Evolutionary conservation across 2,329 filamentous ascomycete species (phyloP).

Genomic region (Chaetomiaceae sp.): DNA sequence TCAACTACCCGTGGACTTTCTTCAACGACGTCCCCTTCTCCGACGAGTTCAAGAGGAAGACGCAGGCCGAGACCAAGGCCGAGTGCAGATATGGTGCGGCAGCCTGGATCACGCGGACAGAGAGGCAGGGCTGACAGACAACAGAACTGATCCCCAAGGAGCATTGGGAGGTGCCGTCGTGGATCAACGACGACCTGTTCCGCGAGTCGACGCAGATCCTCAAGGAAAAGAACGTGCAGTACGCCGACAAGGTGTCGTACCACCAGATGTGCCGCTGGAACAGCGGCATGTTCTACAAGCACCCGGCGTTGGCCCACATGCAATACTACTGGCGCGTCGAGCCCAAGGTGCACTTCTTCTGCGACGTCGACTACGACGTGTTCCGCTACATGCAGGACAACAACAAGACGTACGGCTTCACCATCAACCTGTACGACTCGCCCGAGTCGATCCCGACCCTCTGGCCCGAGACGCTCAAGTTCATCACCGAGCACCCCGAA

Average conservation of each 20-base stretch:
- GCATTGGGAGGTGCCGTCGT: slow-evolving; percentile 87
- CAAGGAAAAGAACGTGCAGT: slow-evolving; percentile 81
- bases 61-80: slow-evolving; percentile 77
- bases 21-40: slow-evolving; percentile 95
- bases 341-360: slow-evolving; percentile 98
- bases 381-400: slow-evolving; percentile 97
- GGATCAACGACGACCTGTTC: slow-evolving; percentile 88
- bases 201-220: slow-evolving; percentile 78
- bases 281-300: slow-evolving; percentile 95
- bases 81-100: slow-evolving; percentile 74
- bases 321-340: slow-evolving; percentile 99
- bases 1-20: slow-evolving; percentile 99
- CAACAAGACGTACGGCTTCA: slow-evolving; percentile 99
- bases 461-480: slow-evolving; percentile 95
- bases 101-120: not conserved
- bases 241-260: slow-evolving; percentile 83
- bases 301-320: slow-evolving; percentile 74
- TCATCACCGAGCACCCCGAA: slow-evolving; percentile 77
- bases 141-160: slow-evolving; percentile 85
- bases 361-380: slow-evolving; percentile 96
- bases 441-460: slow-evolving; percentile 80
- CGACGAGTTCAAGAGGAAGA: slow-evolving; percentile 85
- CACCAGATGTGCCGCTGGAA: slow-evolving; percentile 99
- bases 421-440: slow-evolving; percentile 92
- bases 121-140: not conserved